A percentile compares a stretch with the other conserved stretches of the same genome.
Conservation (phyloP, 2,329 filamentous ascomycete genomes). For the Phoma sp. region DNA sequence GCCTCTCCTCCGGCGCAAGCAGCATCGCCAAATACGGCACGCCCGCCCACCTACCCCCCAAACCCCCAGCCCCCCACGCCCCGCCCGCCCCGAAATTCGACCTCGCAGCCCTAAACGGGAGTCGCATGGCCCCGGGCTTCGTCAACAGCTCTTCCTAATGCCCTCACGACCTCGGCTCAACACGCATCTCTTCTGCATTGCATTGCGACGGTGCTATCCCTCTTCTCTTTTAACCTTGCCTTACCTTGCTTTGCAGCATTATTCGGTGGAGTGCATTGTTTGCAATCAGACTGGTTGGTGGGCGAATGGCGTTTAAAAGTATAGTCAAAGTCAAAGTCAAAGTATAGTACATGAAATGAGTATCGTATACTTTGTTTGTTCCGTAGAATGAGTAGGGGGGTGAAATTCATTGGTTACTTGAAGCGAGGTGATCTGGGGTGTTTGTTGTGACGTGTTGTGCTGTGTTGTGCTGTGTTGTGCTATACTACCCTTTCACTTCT, state of each 20-base stretch:
- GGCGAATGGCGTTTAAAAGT: conserved; percentile 1
- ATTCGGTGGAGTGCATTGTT: neutral
- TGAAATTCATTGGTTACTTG: too few relatives aligned
- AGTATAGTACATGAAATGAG: too few relatives aligned
- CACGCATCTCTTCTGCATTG: conserved; percentile 1
- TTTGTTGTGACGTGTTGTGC: too few relatives aligned
- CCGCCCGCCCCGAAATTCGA: conserved; percentile 16
- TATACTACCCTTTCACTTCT: too few relatives aligned
- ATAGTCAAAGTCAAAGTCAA: too few relatives aligned
- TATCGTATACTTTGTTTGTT: too few relatives aligned
- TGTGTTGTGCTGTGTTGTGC: too few relatives aligned
- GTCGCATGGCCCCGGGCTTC: conserved; percentile 11
- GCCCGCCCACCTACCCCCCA: conserved; percentile 62
- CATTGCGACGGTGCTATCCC: conserved; percentile 10
- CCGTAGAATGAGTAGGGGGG: too few relatives aligned
- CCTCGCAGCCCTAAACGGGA: conserved; percentile 8
- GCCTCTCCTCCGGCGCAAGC: conserved; percentile 48
- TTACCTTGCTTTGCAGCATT: neutral
- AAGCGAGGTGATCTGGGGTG: too few relatives aligned
- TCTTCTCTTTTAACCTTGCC: too few relatives aligned
- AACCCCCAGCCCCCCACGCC: conserved; percentile 55
- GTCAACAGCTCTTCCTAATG: neutral
- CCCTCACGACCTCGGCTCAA: neutral
- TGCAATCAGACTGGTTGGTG: neutral
- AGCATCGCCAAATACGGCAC: conserved; percentile 65